These are phyloP conservation scores for Inga laurina DNA, from an alignment of 306 rosid species.

Conservation along the genomic window DNA sequence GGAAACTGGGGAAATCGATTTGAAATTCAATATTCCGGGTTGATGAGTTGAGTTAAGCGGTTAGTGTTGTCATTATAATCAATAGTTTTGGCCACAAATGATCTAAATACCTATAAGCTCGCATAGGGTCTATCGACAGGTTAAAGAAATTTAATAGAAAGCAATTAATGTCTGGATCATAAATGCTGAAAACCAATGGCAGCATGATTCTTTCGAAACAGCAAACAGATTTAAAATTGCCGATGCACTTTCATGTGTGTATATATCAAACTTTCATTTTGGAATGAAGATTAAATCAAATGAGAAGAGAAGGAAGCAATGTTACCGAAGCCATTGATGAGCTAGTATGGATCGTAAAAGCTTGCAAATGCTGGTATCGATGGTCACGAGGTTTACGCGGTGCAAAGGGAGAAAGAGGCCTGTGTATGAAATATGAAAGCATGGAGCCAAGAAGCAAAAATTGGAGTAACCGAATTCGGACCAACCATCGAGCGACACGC, in stretches of 20 bases:
- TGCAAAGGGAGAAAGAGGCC: not conserved
- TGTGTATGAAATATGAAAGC: not conserved
- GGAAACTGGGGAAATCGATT: not conserved
- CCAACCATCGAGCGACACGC: not conserved
- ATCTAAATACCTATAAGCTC: not conserved
- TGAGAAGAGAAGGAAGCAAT: not conserved
- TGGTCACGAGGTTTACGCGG: not conserved
- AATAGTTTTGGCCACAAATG: not conserved
- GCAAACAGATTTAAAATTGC: not conserved
- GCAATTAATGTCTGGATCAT: not conserved
- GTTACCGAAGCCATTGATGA: slow-evolving; percentile 64
- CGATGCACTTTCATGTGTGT: not conserved
- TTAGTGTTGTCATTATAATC: not conserved
- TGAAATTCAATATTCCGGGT: too few species aligned
- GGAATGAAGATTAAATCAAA: not conserved
- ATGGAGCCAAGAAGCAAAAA: not conserved
- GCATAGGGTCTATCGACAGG: not conserved
- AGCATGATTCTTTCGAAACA: slow-evolving; percentile 15
- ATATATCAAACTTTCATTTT: not conserved
- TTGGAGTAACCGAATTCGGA: not conserved
- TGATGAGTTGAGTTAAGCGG: not conserved
- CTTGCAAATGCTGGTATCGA: slow-evolving; percentile 3
- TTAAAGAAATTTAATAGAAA: not conserved
- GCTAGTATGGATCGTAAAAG: slow-evolving; percentile 10
- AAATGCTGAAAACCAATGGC: not conserved